A percentile compares a stretch with the other conserved stretches of the same genome.
phyloP scores from a whole-genome alignment of 371 early-diverging fungal genomes.

The Mucor indicus region DNA sequence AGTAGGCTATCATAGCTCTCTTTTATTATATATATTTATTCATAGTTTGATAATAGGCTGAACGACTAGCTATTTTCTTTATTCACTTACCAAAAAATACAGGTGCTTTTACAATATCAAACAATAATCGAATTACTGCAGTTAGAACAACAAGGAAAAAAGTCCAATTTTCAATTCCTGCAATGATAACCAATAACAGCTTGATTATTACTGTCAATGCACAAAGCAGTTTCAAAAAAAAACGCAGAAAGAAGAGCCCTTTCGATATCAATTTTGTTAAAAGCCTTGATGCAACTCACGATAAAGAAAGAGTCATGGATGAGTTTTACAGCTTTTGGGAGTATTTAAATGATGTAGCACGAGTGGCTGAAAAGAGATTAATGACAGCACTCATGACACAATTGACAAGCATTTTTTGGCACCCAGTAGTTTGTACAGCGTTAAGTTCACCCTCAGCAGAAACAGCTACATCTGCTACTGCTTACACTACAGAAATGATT shows the following conservation, averaged over 20 bases:
- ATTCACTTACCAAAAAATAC: constrained; percentile 42
- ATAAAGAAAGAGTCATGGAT: constrained; percentile 34
- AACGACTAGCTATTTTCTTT: constrained; percentile 38
- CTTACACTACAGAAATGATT: constrained; percentile 51
- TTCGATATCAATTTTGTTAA: constrained; percentile 44
- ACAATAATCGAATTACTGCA: constrained; percentile 35
- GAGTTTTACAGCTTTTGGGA: constrained; percentile 54
- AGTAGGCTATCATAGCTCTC: too few species aligned
- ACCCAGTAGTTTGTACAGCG: constrained; percentile 45
- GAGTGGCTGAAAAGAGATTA: constrained; percentile 44
- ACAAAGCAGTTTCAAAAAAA: constrained; percentile 42
- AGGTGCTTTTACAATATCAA: constrained; percentile 41
- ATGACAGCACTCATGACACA: constrained; percentile 49
- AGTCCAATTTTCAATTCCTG: constrained; percentile 44
- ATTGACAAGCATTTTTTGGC: constrained; percentile 47
- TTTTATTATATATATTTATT: not conserved
- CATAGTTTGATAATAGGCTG: constrained; percentile 39
- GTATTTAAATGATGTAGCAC: constrained; percentile 45
- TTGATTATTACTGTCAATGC: constrained; percentile 45
- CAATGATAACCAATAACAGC: constrained; percentile 45
- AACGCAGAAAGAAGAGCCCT: constrained; percentile 46
- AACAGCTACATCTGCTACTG: constrained; percentile 40
- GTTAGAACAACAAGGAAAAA: constrained; percentile 33
- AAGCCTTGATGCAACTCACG: constrained; percentile 27
- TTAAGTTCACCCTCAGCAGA: constrained; percentile 42